Evolutionary conservation across 2,329 filamentous ascomycete species (phyloP).

Genomic region (Tolypocladium ophioglossoides): DNA sequence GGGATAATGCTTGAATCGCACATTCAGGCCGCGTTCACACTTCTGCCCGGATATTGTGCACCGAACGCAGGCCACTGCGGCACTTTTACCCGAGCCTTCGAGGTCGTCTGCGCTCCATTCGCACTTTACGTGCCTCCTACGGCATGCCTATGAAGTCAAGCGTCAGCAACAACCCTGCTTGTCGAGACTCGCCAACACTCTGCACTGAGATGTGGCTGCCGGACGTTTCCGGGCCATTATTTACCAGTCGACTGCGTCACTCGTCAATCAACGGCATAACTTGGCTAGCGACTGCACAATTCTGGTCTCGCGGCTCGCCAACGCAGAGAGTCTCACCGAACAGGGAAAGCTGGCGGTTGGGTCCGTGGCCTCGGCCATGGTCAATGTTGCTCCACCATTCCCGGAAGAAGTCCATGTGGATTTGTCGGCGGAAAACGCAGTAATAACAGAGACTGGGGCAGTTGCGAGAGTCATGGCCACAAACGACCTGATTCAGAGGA

Average conservation of each 20-base stretch:
- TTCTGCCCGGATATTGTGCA: conserved; percentile 6
- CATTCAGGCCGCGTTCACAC: conserved; percentile 6
- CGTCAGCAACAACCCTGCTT: background rate
- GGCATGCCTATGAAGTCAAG: background rate
- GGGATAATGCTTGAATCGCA: conserved; percentile 8
- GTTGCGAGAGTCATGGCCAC: background rate
- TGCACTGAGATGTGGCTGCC: background rate
- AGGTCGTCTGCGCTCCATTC: conserved; percentile 2
- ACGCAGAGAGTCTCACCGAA: background rate
- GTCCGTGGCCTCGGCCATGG: background rate
- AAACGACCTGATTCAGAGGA: background rate
- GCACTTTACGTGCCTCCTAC: conserved; percentile 3
- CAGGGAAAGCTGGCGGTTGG: background rate
- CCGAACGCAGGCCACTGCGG: conserved; percentile 2
- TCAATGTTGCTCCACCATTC: background rate
- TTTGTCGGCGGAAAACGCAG: background rate
- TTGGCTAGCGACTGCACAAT: background rate
- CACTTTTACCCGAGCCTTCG: background rate
- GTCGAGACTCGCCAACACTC: background rate
- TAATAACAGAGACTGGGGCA: background rate
- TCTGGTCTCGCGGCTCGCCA: background rate
- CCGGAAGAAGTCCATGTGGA: background rate
- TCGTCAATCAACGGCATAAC: background rate
- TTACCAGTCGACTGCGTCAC: background rate
- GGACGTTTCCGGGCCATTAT: background rate